A percentile compares a stretch with the other conserved stretches of the same genome.
Evolutionary conservation across 108 stramenopile species (phyloP).

Genomic region (Pinguiococcus pyrenoidosus): DNA sequence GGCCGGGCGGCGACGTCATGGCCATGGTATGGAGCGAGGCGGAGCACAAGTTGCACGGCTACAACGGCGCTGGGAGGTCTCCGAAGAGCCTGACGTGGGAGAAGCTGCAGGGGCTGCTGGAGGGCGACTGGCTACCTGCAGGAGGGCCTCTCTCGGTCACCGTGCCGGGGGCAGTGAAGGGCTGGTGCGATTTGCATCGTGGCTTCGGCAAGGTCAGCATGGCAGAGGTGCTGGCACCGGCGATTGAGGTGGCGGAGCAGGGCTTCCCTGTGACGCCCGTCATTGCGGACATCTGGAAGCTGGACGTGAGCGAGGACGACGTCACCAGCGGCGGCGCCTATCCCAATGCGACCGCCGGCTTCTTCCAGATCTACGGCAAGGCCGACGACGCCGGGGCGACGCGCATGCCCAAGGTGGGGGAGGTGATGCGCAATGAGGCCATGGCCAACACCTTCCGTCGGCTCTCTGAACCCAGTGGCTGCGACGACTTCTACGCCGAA

Average conservation of each 20-base stretch:
- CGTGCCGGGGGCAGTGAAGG: not conserved
- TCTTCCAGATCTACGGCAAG: not conserved
- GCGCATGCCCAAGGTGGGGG: not conserved
- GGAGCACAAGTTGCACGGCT: not conserved
- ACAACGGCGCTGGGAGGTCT: not conserved
- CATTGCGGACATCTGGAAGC: not conserved
- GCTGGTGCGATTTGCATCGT: not conserved
- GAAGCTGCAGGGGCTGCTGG: not conserved
- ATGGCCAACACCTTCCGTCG: not conserved
- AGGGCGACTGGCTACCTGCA: not conserved
- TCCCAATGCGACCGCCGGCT: not conserved
- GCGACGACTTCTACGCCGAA: not conserved
- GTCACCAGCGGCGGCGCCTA: not conserved
- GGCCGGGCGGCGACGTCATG: not conserved
- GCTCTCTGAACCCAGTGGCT: no score
- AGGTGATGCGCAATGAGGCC: not conserved
- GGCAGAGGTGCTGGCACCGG: not conserved
- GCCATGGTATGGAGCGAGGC: not conserved
- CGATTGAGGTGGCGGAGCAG: not conserved
- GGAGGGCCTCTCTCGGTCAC: not conserved
- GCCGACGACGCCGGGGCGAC: not conserved
- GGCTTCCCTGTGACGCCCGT: constrained; percentile 1
- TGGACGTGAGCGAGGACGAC: not conserved
- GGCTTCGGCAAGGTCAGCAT: not conserved
- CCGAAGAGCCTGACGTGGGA: not conserved